These are phyloP conservation scores for Venturia aucupariae DNA, from an alignment of 2,329 filamentous ascomycete species.

Conservation along the genomic window DNA sequence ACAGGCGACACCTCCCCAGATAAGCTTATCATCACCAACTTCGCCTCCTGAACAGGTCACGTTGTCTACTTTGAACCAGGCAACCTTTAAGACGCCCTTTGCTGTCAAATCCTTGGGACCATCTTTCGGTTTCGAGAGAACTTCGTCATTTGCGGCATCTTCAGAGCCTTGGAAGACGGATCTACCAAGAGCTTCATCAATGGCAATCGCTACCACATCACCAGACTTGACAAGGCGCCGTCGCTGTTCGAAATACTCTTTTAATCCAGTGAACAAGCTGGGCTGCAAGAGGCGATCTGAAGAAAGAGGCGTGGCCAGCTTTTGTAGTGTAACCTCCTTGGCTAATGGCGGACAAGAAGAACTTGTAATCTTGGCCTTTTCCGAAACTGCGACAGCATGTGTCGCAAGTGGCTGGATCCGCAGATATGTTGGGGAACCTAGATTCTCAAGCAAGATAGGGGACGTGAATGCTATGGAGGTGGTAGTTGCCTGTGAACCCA, in stretches of 20 bases:
- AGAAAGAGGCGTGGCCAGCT: conserved; percentile 80
- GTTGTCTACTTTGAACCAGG: conserved; percentile 87
- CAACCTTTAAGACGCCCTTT: conserved; percentile 43
- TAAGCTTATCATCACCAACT: conserved; percentile 54
- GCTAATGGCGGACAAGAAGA: conserved; percentile 50
- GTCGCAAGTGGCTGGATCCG: conserved; percentile 61
- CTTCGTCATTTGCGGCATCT: conserved; percentile 62
- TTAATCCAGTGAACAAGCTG: conserved; percentile 75
- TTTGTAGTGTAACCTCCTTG: conserved; percentile 76
- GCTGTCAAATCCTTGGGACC: conserved; percentile 27
- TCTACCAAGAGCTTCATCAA: conserved; percentile 76
- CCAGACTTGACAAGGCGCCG: conserved; percentile 75
- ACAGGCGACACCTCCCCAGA: conserved; percentile 78
- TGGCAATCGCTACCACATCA: conserved; percentile 78
- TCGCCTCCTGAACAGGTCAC: conserved; percentile 51
- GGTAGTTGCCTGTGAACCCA: conserved; percentile 21
- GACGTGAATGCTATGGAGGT: conserved; percentile 57
- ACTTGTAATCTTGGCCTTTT: conserved; percentile 25
- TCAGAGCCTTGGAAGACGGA: conserved; percentile 64
- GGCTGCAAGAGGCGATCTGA: conserved; percentile 79
- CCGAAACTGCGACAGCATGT: conserved; percentile 27
- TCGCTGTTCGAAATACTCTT: conserved; percentile 77
- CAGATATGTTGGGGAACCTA: conserved; percentile 69
- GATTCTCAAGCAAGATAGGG: conserved; percentile 76
- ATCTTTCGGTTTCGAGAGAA: conserved; percentile 35